Conservation (phyloP, 169 alveolate genomes). For the Eimeria falciformis region DNA sequence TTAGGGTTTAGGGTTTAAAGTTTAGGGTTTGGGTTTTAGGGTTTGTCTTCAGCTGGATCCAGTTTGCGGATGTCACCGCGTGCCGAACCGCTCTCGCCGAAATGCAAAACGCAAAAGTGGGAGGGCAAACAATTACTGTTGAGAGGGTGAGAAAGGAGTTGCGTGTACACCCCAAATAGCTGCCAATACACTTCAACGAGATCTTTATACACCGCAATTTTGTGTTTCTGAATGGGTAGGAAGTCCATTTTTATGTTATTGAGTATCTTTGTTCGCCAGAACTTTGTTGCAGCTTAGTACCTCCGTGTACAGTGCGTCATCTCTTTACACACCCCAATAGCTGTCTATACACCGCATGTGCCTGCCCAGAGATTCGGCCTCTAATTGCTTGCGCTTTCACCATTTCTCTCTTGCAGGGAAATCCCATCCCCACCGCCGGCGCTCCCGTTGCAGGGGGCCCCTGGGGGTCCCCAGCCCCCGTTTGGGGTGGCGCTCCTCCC, state of each 20-base stretch:
- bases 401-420: neutral
- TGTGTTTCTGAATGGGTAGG: too few species aligned
- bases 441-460: neutral
- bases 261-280: too few species aligned
- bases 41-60: constrained; percentile 5
- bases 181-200: too few species aligned
- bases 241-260: too few species aligned
- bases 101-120: constrained; percentile 30
- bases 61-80: constrained; percentile 21
- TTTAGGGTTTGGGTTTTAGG: constrained; percentile 43
- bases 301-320: too few species aligned
- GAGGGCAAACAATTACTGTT: neutral
- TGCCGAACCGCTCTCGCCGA: constrained; percentile 15
- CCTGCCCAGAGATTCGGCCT: too few species aligned
- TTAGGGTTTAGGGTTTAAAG: constrained; percentile 38
- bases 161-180: too few species aligned
- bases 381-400: neutral
- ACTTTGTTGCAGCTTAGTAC: too few species aligned
- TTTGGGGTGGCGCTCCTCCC: neutral
- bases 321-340: too few species aligned
- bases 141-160: constrained; percentile 30
- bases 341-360: too few species aligned
- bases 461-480: neutral
- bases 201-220: too few species aligned
- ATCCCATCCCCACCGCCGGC: neutral